phyloP scores from a whole-genome alignment of 192 early-diverging fungal species.

The Chytriomyces confervae region DNA sequence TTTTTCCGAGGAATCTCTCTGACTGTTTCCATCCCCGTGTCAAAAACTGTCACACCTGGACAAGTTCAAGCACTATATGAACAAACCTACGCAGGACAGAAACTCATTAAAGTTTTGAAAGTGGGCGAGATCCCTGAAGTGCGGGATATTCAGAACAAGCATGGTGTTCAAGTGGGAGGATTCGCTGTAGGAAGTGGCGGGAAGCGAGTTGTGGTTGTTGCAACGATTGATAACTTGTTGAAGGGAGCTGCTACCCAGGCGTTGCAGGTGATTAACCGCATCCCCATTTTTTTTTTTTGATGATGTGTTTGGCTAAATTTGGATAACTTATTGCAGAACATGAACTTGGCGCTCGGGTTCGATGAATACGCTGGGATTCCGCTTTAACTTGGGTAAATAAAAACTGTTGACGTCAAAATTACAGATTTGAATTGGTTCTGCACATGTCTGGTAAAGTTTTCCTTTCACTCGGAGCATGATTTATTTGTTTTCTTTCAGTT shows the following conservation, averaged over 20 bases:
- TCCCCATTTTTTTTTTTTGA: neutral
- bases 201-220: slow-evolving; percentile 85
- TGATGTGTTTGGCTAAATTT: neutral
- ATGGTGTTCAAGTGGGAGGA: slow-evolving; percentile 89
- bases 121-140: slow-evolving; percentile 80
- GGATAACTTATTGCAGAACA: slow-evolving; percentile 57
- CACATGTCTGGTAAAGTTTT: too few relatives aligned
- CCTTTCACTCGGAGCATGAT: too few relatives aligned
- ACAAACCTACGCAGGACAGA: slow-evolving; percentile 78
- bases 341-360: slow-evolving; percentile 90
- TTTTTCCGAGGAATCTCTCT: slow-evolving; percentile 95
- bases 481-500: too few relatives aligned
- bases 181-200: slow-evolving; percentile 78
- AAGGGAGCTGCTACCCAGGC: slow-evolving; percentile 99
- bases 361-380: slow-evolving; percentile 94
- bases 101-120: slow-evolving; percentile 78
- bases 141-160: slow-evolving; percentile 85
- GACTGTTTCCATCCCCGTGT: slow-evolving; percentile 87
- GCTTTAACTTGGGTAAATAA: neutral
- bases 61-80: slow-evolving; percentile 76
- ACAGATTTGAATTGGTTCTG: too few relatives aligned
- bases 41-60: slow-evolving; percentile 69
- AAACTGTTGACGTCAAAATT: too few relatives aligned
- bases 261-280: slow-evolving; percentile 67
- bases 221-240: slow-evolving; percentile 95